Base-by-base conservation (phyloP, 164 flowering plant species). In the Annona cherimola region DNA sequence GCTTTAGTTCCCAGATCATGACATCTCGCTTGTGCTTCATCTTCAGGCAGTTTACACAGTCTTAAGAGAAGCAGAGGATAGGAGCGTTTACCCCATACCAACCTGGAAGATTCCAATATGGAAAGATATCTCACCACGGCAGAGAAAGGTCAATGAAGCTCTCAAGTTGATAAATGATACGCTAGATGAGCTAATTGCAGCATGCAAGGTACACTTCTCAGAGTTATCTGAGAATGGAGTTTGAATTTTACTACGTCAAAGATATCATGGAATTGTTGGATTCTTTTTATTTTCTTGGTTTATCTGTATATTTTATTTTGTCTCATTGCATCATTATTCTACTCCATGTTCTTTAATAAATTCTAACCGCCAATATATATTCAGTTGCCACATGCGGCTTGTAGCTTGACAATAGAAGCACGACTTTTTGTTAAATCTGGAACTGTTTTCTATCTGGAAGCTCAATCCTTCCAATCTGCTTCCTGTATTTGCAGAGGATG, bases 41-140 rank as follows among this genome's bases (percentile, higher is more conserved):
- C 78, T 59, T 45, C 83, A 95, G 99, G 99, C 99, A 76, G 99
- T 95, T 75, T 95, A 95, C 70, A 88, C 94, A 41, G 93, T 92
- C 50, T 76, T 95, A 73, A 76, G 96, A 80, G 99, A 95, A 86
- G 98, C 99, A 74, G 99, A 95, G 80, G 89, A 87, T 77, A 83
- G 99, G 55, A 95, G 99, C 81, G 82, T 86, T 69, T 44, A 90
- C 40, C 95, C 95, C 35, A 88, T 95, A 76, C 99, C 99, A 60
- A 50, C 81, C 39, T 95, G 98, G 99, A 89, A 95, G 57, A 88
- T 95, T 75, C 99, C 99, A 45, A 85, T 95, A 63, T 95, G 99
- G 99, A 95, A 92, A 82, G 99, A 95, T 75, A 83, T 95, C 67
- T 95, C 98, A 72, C 99, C 98, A 50, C 73, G 86, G 63, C 92